Evolutionary conservation across 169 alveolate species (phyloP), one percentile per base, ranked within the genome.

Genomic region (Cryptosporidium sp.): DNA sequence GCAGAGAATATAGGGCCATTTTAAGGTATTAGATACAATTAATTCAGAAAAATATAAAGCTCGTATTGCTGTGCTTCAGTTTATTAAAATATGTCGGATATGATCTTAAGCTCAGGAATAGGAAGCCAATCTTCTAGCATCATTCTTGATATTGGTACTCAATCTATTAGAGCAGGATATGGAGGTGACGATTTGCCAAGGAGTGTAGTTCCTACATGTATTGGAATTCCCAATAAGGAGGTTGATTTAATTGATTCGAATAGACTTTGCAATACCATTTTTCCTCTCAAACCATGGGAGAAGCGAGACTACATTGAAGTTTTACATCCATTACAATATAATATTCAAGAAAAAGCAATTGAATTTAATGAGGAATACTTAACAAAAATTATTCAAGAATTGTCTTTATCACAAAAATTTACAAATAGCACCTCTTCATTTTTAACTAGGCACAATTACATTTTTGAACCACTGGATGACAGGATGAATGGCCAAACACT

Each of bases 201-300:
- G 51, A 31, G 69, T 60, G 44, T 80, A 26, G 80, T 80, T 1
- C 89, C 89, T 16, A 62, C 61, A 26, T 62, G 75, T 2, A 35
- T 80, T 39, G 89, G 89, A 39, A 65, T 80, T 16, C 75, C 89
- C 16, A 80, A 33, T 62, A 26, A 45, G 21, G 75, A 80, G 8
- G 73, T 65, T 12, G 89, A 80, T 18, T 29, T 44, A 18, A 35
- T 29, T 2, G 89, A 80, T 39, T 62, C 62, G 12, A 65, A 80
- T 42, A 48, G 69, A 14, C 26, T 61, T 42, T 62, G 68, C 18
- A 80, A 80, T 45, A 58, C 53, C 21, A n/a, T 80, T 10, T 80
- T 80, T 80, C 89, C 89, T 23, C 68, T 80, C 7, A 80, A 65
- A 80, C 89, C 89, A 62, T 80, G 89, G 89, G 89, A 80, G n/a